Percentiles rank a stretch among this genome's conserved stretches.
phyloP scores from a whole-genome alignment of 331 rosid species.

The Saraca asoca region DNA sequence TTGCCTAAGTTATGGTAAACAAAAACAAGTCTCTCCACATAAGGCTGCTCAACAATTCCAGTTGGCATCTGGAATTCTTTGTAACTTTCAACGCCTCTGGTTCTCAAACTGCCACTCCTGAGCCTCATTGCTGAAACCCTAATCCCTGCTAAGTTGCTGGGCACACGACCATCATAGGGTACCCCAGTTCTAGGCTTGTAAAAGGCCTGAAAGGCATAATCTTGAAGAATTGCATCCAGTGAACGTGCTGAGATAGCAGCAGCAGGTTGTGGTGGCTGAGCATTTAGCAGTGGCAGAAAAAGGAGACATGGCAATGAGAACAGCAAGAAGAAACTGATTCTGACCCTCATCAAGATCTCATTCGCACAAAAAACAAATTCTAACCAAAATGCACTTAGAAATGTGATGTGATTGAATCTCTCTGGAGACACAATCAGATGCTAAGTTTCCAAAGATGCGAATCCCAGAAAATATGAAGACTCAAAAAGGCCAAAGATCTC shows the following conservation, averaged over 20 bases:
- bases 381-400: constrained; percentile 29
- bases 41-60: constrained; percentile 63
- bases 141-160: constrained; percentile 54
- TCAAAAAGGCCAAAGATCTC: constrained; percentile 6
- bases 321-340: constrained; percentile 26
- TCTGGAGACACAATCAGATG: constrained; percentile 3
- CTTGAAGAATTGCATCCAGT: constrained; percentile 57
- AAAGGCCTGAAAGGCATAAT: constrained; percentile 55
- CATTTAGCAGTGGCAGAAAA: constrained; percentile 28
- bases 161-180: constrained; percentile 44
- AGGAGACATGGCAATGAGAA: constrained; percentile 33
- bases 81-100: constrained; percentile 48
- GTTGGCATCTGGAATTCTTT: constrained; percentile 69
- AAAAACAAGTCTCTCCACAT: constrained; percentile 63
- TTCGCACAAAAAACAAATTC: constrained; percentile 26
- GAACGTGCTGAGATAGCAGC: constrained; percentile 35
- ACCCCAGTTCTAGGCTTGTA: constrained; percentile 49
- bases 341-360: constrained; percentile 54
- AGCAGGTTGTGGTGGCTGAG: constrained; percentile 21
- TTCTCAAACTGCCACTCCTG: constrained; percentile 55
- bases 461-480: constrained; percentile 1
- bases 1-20: constrained; percentile 83
- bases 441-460: background rate
- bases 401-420: background rate
- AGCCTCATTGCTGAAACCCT: constrained; percentile 56